Evolutionary conservation across 1,139 yeast species (phyloP).

Genomic region (Scheffersomyces stambukii): DNA sequence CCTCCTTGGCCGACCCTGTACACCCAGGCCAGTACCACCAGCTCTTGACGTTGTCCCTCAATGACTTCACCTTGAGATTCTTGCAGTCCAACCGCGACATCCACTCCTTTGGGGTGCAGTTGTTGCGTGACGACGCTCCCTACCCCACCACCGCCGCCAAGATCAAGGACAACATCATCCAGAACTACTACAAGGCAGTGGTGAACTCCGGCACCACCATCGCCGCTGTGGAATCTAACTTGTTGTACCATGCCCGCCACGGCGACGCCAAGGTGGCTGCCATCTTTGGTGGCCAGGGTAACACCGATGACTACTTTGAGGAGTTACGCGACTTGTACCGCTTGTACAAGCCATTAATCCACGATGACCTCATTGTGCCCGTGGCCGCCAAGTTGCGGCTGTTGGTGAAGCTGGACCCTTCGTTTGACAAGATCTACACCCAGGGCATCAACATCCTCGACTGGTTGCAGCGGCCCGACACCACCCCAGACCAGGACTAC

Average conservation of each 20-base stretch:
- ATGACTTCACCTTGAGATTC: conserved; percentile 81
- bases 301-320: conserved; percentile 94
- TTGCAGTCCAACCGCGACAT: conserved; percentile 61
- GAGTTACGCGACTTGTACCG: conserved; percentile 85
- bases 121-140: conserved; percentile 46
- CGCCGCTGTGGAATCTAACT: conserved; percentile 40
- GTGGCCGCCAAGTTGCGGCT: conserved; percentile 66
- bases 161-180: conserved; percentile 62
- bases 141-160: conserved; percentile 67
- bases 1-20: too few relatives aligned
- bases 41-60: conserved; percentile 63
- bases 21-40: conserved; percentile 62
- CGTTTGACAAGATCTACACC: conserved; percentile 83
- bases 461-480: conserved; percentile 83
- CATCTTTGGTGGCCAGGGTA: conserved; percentile 98
- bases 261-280: conserved; percentile 63
- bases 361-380: conserved; percentile 69
- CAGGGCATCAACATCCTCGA: conserved; percentile 86
- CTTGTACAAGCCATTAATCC: conserved; percentile 69
- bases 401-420: conserved; percentile 68
- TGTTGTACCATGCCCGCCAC: conserved; percentile 40
- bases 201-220: conserved; percentile 40
- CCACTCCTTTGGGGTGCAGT: conserved; percentile 79
- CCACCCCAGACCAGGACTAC: conserved; percentile 88
- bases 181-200: conserved; percentile 66